These are phyloP conservation scores for Xylaria arbuscula DNA, from an alignment of 2,329 filamentous ascomycete species.

Conservation along the genomic window DNA sequence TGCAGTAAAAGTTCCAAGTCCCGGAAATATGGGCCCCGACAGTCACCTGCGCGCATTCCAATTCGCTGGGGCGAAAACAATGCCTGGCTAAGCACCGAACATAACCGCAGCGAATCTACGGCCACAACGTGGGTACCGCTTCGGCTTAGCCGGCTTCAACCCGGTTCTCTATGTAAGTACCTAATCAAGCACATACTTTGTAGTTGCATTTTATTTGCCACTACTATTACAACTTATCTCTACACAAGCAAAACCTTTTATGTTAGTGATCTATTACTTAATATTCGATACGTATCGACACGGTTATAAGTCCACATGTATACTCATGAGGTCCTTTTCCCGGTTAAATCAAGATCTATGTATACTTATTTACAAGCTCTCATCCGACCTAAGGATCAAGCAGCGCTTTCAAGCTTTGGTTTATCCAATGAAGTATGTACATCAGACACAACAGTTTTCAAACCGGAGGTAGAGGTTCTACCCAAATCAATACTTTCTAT, in stretches of 20 bases:
- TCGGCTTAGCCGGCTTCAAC: not conserved
- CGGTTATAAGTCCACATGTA: not conserved
- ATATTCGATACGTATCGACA: too few species aligned
- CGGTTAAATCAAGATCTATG: not conserved
- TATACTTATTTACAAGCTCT: not conserved
- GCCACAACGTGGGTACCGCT: not conserved
- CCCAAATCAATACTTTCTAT: too few species aligned
- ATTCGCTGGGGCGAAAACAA: constrained; percentile 28
- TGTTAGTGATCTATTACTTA: too few species aligned
- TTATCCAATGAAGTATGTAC: too few species aligned
- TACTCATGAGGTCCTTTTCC: too few species aligned
- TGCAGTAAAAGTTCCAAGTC: constrained; percentile 30
- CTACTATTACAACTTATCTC: not conserved
- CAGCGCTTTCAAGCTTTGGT: too few species aligned
- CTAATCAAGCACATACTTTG: too few species aligned
- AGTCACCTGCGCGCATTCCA: constrained; percentile 26
- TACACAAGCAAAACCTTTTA: too few species aligned
- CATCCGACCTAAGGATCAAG: not conserved
- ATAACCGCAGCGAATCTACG: constrained; percentile 25
- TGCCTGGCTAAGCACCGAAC: constrained; percentile 29
- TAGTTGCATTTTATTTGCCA: constrained; percentile 1
- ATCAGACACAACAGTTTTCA: too few species aligned
- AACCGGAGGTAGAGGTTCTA: too few species aligned
- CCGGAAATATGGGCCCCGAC: constrained; percentile 18
- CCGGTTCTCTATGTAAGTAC: not conserved